Base-by-base conservation (phyloP, 257 asterid genomes). In the Rubia yunnanensis region DNA sequence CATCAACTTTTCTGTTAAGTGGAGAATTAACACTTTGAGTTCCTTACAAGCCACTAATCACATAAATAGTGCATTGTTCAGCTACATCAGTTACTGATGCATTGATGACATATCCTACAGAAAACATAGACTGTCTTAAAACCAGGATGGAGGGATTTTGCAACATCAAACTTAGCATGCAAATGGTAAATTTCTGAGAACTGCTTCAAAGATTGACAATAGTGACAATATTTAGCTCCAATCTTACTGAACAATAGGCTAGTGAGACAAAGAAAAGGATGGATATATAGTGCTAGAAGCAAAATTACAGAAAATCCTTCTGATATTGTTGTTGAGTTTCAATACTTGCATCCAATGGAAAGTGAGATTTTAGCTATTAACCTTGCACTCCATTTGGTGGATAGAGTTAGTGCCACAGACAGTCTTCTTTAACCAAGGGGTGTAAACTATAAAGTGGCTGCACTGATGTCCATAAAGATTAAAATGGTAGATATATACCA, bases 371-470 rank as follows among this genome's bases (percentile, higher is more conserved):
- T 85, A 23, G 48, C 69, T 72, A 54, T 91, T 69, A 74, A 74
- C 24, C 72, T 82, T 23, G 24, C 73, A 68, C 59, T 79, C 73
- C 65, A 68, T 61, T 46, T 70, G 77, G 61, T 77, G 54, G 73
- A 52, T 11, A 50, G 44, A 48, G 83, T 67, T 71, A 60, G 65
- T 73, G 81, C 78, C 68, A 77, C 87, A 61, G 70, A 63, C 56
- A 81, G 84, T 65, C 86, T 88, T 76, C 98, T 91, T 62, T 91
- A 96, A 4, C 98, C 98, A n/a, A 91, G 88, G 65, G 98, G 98
- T 72, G 95, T 91, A 65, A 91, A 91, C 76, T 91, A 60, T 76
- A 96, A 91, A 91, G 98, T 91, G 70, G 94, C 98, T 65, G 95
- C 98, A 72, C 67, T 88, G 72, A 91, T 91, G 98, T 82, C 92